phyloP scores from a whole-genome alignment of 2,329 filamentous ascomycete species.

The Aspergillus alliaceus region DNA sequence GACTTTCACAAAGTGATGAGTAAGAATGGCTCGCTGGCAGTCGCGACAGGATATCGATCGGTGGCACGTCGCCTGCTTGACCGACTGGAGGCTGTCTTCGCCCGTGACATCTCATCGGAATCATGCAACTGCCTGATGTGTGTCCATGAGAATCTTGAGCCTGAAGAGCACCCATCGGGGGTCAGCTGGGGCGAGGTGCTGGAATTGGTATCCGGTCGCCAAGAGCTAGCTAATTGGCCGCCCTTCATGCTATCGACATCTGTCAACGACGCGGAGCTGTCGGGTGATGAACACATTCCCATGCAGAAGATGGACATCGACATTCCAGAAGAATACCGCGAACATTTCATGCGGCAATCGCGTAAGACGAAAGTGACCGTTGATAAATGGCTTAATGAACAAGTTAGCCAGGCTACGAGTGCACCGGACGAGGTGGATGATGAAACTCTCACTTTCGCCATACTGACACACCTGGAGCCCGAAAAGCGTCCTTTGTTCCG shows the following conservation, averaged over 20 bases:
- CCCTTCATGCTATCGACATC: slow-evolving; percentile 74
- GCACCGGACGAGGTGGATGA: slow-evolving; percentile 89
- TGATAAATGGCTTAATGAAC: slow-evolving; percentile 83
- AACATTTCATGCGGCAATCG: slow-evolving; percentile 87
- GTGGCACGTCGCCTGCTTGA: slow-evolving; percentile 89
- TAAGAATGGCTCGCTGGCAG: slow-evolving; percentile 85
- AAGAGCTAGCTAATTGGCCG: slow-evolving; percentile 84
- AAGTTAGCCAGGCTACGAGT: slow-evolving; percentile 70
- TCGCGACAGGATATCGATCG: slow-evolving; percentile 91
- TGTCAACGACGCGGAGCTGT: slow-evolving; percentile 55
- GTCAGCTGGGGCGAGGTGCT: slow-evolving; percentile 95
- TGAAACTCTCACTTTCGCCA: slow-evolving; percentile 89
- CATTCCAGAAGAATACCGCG: slow-evolving; percentile 87
- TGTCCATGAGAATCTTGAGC: slow-evolving; percentile 60
- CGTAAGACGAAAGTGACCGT: slow-evolving; percentile 91
- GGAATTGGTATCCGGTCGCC: slow-evolving; percentile 85
- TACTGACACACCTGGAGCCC: slow-evolving; percentile 79
- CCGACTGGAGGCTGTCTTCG: slow-evolving; percentile 90
- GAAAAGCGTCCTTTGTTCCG: slow-evolving; percentile 80
- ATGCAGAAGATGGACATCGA: slow-evolving; percentile 87
- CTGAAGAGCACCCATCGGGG: slow-evolving; percentile 58
- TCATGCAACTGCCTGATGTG: slow-evolving; percentile 88
- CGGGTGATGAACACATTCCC: slow-evolving; percentile 54
- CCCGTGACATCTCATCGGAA: slow-evolving; percentile 82
- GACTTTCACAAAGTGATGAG: slow-evolving; percentile 80